A percentile compares a stretch with the other conserved stretches of the same genome.
phyloP scores from a whole-genome alignment of 257 asterid genomes.

The Solanum medicagineum region DNA sequence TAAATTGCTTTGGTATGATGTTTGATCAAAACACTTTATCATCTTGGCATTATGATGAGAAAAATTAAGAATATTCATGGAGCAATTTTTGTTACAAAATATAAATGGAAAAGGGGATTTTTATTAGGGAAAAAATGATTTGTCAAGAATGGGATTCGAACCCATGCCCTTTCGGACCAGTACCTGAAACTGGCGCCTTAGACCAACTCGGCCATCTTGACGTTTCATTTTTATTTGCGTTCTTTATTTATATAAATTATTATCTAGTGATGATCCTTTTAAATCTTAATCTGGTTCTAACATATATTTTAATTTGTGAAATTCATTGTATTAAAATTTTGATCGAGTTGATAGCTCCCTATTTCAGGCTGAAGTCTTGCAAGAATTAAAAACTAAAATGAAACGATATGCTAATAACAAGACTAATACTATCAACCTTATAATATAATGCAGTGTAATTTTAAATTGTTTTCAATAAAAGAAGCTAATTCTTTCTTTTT shows the following conservation, averaged over 20 bases:
- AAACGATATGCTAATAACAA: not conserved
- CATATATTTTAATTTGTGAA: not conserved
- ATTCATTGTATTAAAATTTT: not conserved
- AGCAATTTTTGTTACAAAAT: not conserved
- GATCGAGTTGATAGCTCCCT: not conserved
- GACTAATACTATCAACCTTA: not conserved
- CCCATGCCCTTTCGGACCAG: not conserved
- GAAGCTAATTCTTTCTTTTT: not conserved
- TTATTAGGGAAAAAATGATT: not conserved
- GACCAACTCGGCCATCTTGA: not conserved
- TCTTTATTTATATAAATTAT: rapidly evolving
- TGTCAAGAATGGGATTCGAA: not conserved
- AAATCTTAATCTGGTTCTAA: not conserved
- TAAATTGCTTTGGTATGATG: not conserved
- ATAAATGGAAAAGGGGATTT: not conserved
- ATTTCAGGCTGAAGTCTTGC: not conserved
- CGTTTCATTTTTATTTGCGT: rapidly evolving
- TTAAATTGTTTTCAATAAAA: not conserved
- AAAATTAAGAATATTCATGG: not conserved
- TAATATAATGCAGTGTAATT: not conserved
- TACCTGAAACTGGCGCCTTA: not conserved
- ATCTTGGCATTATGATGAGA: not conserved
- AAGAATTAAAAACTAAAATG: not conserved
- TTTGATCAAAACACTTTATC: not conserved
- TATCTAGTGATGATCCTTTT: not conserved